Evolutionary conservation across 164 flowering plant genomes (phyloP).

Genomic region (Amborella trichopoda): DNA sequence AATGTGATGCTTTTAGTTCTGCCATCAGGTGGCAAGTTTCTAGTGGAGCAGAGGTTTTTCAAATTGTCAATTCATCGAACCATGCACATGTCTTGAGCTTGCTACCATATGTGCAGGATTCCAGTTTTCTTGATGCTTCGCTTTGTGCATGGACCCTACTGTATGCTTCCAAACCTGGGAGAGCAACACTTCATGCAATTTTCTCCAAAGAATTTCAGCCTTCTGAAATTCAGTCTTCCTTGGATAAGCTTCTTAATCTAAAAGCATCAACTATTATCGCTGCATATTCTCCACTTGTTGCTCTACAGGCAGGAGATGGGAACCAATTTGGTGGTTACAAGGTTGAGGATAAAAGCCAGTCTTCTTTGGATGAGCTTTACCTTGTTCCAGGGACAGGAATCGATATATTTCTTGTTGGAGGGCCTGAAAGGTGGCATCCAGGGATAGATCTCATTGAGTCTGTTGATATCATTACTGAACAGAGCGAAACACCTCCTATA

Average conservation of each 20-base stretch:
- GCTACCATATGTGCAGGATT: slow-evolving; percentile 5
- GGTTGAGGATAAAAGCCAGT: slow-evolving; percentile 26
- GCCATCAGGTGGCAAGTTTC: slow-evolving; percentile 45
- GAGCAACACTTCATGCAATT: slow-evolving; percentile 57
- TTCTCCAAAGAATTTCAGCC: slow-evolving; percentile 36
- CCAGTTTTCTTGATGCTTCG: slow-evolving; percentile 22
- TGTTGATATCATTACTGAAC: slow-evolving; percentile 33
- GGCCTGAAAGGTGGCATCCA: slow-evolving; percentile 73
- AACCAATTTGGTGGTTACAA: slow-evolving; percentile 83
- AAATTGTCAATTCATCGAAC: slow-evolving; percentile 32
- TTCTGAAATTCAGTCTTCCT: slow-evolving; percentile 16
- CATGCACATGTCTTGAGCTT: slow-evolving; percentile 15
- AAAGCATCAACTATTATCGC: slow-evolving; percentile 55
- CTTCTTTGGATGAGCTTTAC: slow-evolving; percentile 33
- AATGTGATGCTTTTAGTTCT: slow-evolving; percentile 76
- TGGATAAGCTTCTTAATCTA: slow-evolving; percentile 27
- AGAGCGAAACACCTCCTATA: slow-evolving; percentile 4
- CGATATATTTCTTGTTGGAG: slow-evolving; percentile 64
- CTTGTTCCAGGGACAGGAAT: slow-evolving; percentile 72
- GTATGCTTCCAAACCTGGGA: slow-evolving; percentile 58
- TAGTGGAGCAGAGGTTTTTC: slow-evolving; percentile 52
- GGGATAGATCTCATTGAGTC: slow-evolving; percentile 47
- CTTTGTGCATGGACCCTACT: slow-evolving; percentile 68
- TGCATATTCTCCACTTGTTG: slow-evolving; percentile 57
- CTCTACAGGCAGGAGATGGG: slow-evolving; percentile 64